Conservation (phyloP, 345 rosid genomes). For the Leavenworthia alabamica region DNA sequence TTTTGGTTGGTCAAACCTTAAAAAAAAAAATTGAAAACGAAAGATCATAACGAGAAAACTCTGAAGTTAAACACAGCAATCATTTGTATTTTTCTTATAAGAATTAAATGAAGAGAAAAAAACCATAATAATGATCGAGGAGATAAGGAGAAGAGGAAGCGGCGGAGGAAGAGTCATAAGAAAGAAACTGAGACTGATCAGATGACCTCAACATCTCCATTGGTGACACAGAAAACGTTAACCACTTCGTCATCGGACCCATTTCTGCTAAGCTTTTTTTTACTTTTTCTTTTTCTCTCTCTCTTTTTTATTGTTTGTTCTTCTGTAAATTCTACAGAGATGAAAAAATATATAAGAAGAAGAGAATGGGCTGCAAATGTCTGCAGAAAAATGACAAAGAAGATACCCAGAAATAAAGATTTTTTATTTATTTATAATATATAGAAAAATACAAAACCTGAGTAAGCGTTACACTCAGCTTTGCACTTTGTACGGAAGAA, state of each 20-base stretch:
- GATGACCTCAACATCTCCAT: slow-evolving; percentile 87
- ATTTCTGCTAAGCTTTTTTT: slow-evolving; percentile 23
- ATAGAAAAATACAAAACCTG: slow-evolving; percentile 16
- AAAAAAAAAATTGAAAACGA: neutral
- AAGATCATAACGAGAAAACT: neutral
- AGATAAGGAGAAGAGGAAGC: slow-evolving; percentile 62
- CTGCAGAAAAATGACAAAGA: slow-evolving; percentile 24
- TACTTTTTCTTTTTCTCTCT: slow-evolving; percentile 5
- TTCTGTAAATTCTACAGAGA: slow-evolving; percentile 8
- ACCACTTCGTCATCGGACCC: slow-evolving; percentile 85
- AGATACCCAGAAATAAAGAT: slow-evolving; percentile 16
- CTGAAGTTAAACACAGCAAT: neutral
- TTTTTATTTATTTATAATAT: neutral
- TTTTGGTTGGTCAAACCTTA: slow-evolving; percentile 56
- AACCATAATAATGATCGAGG: slow-evolving; percentile 69
- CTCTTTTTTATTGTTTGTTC: neutral
- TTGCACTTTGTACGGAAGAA: neutral
- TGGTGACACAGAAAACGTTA: slow-evolving; percentile 89
- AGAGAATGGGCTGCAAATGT: slow-evolving; percentile 9
- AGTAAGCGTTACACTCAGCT: slow-evolving; percentile 27
- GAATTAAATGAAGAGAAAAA: neutral
- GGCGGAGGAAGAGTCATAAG: slow-evolving; percentile 53
- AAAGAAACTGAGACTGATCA: slow-evolving; percentile 51
- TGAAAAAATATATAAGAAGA: neutral
- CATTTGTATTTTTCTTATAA: neutral